phyloP scores from a whole-genome alignment of 441 rosid species.

The Pelargonium myrrhifolium region DNA sequence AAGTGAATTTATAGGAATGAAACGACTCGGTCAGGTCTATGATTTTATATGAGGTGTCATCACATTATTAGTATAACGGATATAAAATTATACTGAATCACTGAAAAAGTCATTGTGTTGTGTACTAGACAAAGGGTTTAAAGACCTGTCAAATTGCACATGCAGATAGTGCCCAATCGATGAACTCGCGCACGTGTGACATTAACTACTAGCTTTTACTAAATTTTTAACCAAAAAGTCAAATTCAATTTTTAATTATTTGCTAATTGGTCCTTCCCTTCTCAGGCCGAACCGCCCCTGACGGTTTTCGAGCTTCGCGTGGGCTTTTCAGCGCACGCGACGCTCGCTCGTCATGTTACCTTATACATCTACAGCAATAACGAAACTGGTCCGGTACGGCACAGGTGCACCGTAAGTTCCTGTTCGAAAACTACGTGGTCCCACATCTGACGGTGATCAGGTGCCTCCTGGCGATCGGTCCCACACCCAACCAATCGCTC shows the following conservation, averaged over 20 bases:
- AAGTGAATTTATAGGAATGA: too few species aligned
- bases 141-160: not conserved
- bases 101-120: too few species aligned
- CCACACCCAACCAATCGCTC: slow-evolving; percentile 35
- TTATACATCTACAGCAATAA: not conserved
- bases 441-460: slow-evolving; percentile 28
- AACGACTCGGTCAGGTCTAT: too few species aligned
- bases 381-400: slow-evolving; percentile 12
- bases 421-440: slow-evolving; percentile 23
- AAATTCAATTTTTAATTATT: not conserved
- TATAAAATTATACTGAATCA: too few species aligned
- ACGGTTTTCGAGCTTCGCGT: too few species aligned
- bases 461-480: slow-evolving; percentile 27
- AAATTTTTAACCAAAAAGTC: not conserved
- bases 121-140: not conserved
- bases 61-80: too few species aligned
- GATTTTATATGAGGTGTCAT: too few species aligned
- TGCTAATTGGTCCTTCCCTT: too few species aligned
- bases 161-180: not conserved
- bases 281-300: too few species aligned
- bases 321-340: too few species aligned
- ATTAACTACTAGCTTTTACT: not conserved
- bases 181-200: not conserved
- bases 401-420: slow-evolving; percentile 20
- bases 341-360: not conserved